These are phyloP conservation scores for Penicillium sp. DNA, from an alignment of 2,329 filamentous ascomycete genomes.

Conservation along the genomic window DNA sequence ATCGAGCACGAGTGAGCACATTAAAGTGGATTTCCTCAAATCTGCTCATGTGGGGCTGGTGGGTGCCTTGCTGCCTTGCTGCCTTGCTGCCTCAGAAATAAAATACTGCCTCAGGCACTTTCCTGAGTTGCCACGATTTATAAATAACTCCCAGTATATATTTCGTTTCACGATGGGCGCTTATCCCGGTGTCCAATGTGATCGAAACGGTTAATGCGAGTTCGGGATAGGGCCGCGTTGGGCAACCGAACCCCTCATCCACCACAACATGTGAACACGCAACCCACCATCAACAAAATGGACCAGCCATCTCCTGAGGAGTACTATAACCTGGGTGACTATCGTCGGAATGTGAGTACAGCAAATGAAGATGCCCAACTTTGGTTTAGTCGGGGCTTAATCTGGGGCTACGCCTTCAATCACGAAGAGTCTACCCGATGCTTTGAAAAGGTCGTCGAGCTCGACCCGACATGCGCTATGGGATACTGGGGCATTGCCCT, in stretches of 20 bases:
- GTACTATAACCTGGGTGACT: slow-evolving; percentile 35
- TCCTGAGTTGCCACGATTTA: not conserved
- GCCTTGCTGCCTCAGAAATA: not conserved
- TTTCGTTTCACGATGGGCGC: not conserved
- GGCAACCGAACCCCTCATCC: slow-evolving; percentile 3
- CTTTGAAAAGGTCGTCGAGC: slow-evolving; percentile 30
- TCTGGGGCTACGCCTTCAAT: slow-evolving; percentile 41
- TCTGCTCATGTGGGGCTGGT: slow-evolving; percentile 11
- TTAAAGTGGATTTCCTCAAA: slow-evolving; percentile 14
- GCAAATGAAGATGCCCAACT: slow-evolving; percentile 28
- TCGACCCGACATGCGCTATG: slow-evolving; percentile 35
- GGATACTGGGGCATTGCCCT: slow-evolving; percentile 52
- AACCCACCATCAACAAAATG: slow-evolving; percentile 5
- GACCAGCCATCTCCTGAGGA: slow-evolving; percentile 4
- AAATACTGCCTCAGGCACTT: not conserved
- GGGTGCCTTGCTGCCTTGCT: not conserved
- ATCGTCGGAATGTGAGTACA: slow-evolving; percentile 35
- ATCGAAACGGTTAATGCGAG: not conserved
- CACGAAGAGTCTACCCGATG: slow-evolving; percentile 36
- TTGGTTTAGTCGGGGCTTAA: slow-evolving; percentile 39
- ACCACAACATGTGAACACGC: not conserved
- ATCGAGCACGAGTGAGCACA: slow-evolving; percentile 25
- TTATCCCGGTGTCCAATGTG: not conserved
- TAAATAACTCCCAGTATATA: not conserved
- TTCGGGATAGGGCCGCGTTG: not conserved